A percentile compares a stretch with the other conserved stretches of the same genome.
These are phyloP conservation scores for Calvatia gigantea DNA, from an alignment of 768 basidiomycete species.

Conservation along the genomic window DNA sequence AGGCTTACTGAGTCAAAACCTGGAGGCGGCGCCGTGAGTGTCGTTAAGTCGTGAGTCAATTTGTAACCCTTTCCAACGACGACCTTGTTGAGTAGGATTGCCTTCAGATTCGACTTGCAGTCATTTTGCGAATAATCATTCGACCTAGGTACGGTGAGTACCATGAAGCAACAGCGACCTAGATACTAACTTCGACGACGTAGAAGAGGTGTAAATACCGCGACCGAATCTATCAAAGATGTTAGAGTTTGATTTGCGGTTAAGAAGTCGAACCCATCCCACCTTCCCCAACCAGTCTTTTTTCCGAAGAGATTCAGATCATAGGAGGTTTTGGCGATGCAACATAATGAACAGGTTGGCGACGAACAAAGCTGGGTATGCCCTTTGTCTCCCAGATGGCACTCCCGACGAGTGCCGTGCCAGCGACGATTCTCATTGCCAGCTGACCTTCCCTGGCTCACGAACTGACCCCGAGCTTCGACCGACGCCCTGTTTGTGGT, in stretches of 20 bases:
- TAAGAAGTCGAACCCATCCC: conserved; percentile 13
- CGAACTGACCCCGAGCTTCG: conserved; percentile 60
- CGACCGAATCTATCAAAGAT: conserved; percentile 50
- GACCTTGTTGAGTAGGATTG: conserved; percentile 73
- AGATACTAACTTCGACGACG: conserved; percentile 60
- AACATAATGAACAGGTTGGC: conserved; percentile 56
- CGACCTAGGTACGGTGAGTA: conserved; percentile 33
- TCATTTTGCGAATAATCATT: conserved; percentile 68
- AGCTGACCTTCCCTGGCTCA: conserved; percentile 44
- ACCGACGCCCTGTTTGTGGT: conserved; percentile 41
- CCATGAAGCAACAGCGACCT: not conserved
- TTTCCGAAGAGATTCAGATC: conserved; percentile 61
- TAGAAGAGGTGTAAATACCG: conserved; percentile 74
- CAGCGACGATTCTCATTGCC: conserved; percentile 75
- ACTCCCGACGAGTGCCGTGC: conserved; percentile 69
- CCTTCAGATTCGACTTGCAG: conserved; percentile 51
- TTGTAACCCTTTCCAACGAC: conserved; percentile 70
- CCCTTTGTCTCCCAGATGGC: conserved; percentile 62
- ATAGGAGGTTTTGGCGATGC: conserved; percentile 61
- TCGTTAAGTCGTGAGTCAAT: conserved; percentile 53
- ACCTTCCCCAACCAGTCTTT: conserved; percentile 74
- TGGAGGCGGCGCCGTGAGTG: conserved; percentile 51
- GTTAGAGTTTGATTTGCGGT: not conserved
- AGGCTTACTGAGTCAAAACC: conserved; percentile 64
- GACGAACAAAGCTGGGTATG: conserved; percentile 54